Evolutionary conservation across 2,329 filamentous ascomycete genomes (phyloP), one percentile per base, ranked within the genome.

Genomic region (Trichoderma oligosporum): DNA sequence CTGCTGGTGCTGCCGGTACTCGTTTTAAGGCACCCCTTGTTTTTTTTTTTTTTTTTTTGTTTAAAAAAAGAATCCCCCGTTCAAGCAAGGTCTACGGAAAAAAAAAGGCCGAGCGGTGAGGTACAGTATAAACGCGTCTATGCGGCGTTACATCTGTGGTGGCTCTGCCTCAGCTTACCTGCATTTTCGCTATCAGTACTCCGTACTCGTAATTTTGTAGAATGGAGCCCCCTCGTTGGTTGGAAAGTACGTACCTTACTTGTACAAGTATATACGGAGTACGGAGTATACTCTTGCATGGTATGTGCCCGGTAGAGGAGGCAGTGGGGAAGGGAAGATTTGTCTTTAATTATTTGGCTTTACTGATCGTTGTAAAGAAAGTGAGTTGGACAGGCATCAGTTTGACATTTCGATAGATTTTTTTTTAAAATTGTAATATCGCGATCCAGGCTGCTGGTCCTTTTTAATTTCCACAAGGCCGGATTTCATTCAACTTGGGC

Each of bases 381-480:
- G 25, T 25, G n/a, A 14, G 31, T 4, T 36, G 22, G 48, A 24
- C 48, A 52, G 48, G 48, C 48, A 29, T 16, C 36, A 14, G 27
- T 16, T 54, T 54, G 39, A 14, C 44, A 54, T 38, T 52, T 29
- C 14, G 9, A 38, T 29, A 36, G 27, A 46, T 27, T 29, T 45
- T 36, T n/a, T n/a, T n/a, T n/a, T n/a, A n/a, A n/a, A 38, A 56
- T 56, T 39, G 53, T 25, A 56, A 47, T 41, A 56, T 56, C 35
- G 44, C 44, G 53, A 56, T 56, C 44, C 53, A 31, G 35, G 35
- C 29, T 53, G 49, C 33, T 25, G 47, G 35, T 48, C 54, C 56
- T 33, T 33, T 53, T 33, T 47, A 58, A 58, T 58, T 58, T 58
- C 56, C 56, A 58, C 56, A 41, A 25, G 36, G 45, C 45, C 45